These are phyloP conservation scores for Rauvolfia tetraphylla DNA, from an alignment of 257 asterid species.

Conservation along the genomic window DNA sequence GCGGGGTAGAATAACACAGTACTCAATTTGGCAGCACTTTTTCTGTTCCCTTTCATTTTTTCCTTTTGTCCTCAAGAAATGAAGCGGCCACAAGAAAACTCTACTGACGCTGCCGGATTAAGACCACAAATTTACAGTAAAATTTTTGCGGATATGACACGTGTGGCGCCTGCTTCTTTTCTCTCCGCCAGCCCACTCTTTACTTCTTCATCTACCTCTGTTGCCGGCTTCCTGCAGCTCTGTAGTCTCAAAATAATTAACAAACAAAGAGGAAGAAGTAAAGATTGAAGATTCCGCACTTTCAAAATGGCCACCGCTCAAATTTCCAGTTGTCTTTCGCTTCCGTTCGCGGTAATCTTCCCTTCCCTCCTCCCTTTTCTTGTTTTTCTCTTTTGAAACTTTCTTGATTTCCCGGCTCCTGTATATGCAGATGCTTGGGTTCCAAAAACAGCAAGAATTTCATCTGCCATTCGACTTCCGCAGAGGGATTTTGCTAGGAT, in stretches of 20 bases:
- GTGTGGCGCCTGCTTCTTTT: slow-evolving; percentile 7
- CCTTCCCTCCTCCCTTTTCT: neutral
- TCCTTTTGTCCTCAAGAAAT: too few species aligned
- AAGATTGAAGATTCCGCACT: neutral
- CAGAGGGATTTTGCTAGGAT: slow-evolving; percentile 11
- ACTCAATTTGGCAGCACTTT: too few species aligned
- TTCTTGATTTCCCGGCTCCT: neutral
- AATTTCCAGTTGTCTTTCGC: slow-evolving; percentile 33
- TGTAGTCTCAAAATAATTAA: neutral
- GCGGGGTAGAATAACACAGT: too few species aligned
- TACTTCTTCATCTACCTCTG: neutral
- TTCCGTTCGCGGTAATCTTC: slow-evolving; percentile 29
- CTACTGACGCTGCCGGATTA: neutral
- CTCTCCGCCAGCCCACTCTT: too few species aligned
- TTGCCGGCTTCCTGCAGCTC: neutral
- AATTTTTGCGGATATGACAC: slow-evolving; percentile 17
- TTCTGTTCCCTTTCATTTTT: too few species aligned
- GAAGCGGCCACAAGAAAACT: too few species aligned
- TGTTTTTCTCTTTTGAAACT: neutral
- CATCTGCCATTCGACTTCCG: slow-evolving; percentile 18
- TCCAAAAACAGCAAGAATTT: slow-evolving; percentile 16
- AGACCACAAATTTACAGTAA: neutral
- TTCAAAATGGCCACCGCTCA: slow-evolving; percentile 31
- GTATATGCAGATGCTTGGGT: slow-evolving; percentile 26
- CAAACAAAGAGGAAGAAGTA: neutral